Evolutionary conservation across 208 protist genomes (phyloP), one percentile per base, ranked within the genome.

Genomic region (Trypanosoma melophagium): DNA sequence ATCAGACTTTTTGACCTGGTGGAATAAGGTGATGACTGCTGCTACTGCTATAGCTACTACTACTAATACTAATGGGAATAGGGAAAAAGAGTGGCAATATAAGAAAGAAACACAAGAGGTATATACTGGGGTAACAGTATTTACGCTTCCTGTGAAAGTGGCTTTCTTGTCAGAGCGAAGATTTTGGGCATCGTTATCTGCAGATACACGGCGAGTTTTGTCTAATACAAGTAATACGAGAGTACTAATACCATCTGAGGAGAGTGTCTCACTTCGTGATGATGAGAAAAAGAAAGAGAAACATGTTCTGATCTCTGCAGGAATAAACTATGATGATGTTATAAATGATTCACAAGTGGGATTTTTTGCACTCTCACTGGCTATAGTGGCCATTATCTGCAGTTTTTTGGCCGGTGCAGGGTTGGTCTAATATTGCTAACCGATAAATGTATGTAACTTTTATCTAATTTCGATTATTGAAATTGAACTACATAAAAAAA

Each of bases 1-100:
- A n/a, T n/a, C 17, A 54, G 50, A 54, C 7, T 54, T 54, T 54
- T 10, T 28, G 50, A n/a, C 17, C 17, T 54, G 50, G 50, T 54
- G 50, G 50, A 7, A 28, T 9, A 5, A 24, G 7, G 50, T 24
- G 7, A n/a, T 54, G 7, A 10, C 50, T n/a, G 50, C 50, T n/a
- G 50, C 50, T n/a, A n/a, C n/a, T n/a, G n/a, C n/a, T n/a, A n/a
- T n/a, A n/a, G n/a, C n/a, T n/a, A n/a, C n/a, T n/a, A n/a, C n/a
- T n/a, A n/a, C n/a, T n/a, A n/a, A n/a, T n/a, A 24, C 7, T 28
- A 24, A 7, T 5, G 17, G 17, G 17, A 21, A 24, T n/a, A 12
- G 12, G 12, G 12, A 44, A 7, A 44, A 7, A 44, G 12, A 12
- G 40, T 14, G 40, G 40, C 7, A 44, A 12, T 14, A 44, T 7